A percentile compares a stretch with the other conserved stretches of the same genome.
These are phyloP conservation scores for Yarrowia deformans DNA, from an alignment of 805 yeast genomes.

Conservation along the genomic window DNA sequence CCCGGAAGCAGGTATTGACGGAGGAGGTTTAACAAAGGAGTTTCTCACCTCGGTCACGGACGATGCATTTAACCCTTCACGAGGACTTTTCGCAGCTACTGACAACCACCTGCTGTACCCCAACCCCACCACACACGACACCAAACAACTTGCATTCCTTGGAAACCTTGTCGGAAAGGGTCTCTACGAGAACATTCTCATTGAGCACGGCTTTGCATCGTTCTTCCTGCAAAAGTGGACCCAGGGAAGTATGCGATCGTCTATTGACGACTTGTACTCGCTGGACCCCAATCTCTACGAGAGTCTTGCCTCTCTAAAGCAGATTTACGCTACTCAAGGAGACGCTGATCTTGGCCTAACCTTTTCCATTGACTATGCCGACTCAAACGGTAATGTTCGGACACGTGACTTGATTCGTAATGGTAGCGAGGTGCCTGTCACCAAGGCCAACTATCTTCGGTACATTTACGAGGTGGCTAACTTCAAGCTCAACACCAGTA, in stretches of 20 bases:
- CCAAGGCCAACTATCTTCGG: conserved; percentile 64
- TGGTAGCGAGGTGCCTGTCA: conserved; percentile 67
- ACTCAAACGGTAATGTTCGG: conserved; percentile 47
- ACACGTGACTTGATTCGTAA: conserved; percentile 66
- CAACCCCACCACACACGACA: conserved; percentile 60
- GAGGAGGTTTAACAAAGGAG: conserved; percentile 96
- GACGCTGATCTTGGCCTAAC: conserved; percentile 68
- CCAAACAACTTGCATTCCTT: conserved; percentile 59
- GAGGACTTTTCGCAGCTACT: conserved; percentile 55
- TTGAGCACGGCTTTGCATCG: conserved; percentile 85
- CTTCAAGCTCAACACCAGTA: conserved; percentile 72
- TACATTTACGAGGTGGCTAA: conserved; percentile 81
- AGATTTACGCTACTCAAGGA: conserved; percentile 62
- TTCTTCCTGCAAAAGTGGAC: conserved; percentile 79
- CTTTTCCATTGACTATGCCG: conserved; percentile 66
- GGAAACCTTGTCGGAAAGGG: conserved; percentile 91
- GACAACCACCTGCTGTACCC: conserved; percentile 74
- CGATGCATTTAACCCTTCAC: conserved; percentile 65
- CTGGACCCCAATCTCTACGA: conserved; percentile 72
- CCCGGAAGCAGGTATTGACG: conserved; percentile 90
- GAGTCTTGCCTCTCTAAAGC: conserved; percentile 58
- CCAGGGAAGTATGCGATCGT: conserved; percentile 51
- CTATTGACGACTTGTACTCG: conserved; percentile 79
- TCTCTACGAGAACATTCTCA: conserved; percentile 77
- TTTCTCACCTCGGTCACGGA: conserved; percentile 74